Conservation (phyloP, 345 rosid species). For the Nephelium lappaceum region DNA sequence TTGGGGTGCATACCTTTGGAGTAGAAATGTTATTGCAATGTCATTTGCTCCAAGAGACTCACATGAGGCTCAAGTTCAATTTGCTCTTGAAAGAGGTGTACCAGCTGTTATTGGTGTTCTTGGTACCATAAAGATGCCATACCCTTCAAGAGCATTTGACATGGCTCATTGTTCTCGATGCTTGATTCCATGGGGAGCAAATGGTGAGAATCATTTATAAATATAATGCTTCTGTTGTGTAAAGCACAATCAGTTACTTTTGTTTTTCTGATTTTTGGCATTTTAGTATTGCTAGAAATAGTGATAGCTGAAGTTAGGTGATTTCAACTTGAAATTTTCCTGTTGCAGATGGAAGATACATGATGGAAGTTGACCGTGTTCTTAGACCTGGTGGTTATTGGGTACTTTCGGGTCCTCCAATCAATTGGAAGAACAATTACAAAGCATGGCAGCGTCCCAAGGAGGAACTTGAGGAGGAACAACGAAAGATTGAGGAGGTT, state of each 20-base stretch:
- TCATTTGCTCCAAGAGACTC: slow-evolving; percentile 99
- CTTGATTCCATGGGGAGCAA: slow-evolving; percentile 95
- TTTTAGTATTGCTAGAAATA: slow-evolving; percentile 18
- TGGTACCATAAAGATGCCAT: slow-evolving; percentile 90
- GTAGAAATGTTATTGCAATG: slow-evolving; percentile 94
- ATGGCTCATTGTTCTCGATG: slow-evolving; percentile 99
- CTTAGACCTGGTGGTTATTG: slow-evolving; percentile 98
- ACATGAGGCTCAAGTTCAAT: slow-evolving; percentile 98
- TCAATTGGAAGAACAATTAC: slow-evolving; percentile 86
- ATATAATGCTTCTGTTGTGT: neutral
- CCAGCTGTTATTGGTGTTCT: slow-evolving; percentile 99
- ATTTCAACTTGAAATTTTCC: slow-evolving; percentile 16
- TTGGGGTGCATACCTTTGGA: slow-evolving; percentile 98
- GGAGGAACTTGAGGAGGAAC: slow-evolving; percentile 91
- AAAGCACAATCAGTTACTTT: neutral
- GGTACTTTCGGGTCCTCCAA: slow-evolving; percentile 98
- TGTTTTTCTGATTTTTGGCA: slow-evolving; percentile 2
- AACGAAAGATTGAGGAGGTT: slow-evolving; percentile 76
- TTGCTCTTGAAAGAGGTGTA: slow-evolving; percentile 98
- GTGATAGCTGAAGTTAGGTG: slow-evolving; percentile 1
- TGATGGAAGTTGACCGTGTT: slow-evolving; percentile 97
- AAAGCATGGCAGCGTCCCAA: slow-evolving; percentile 95
- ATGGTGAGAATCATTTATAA: slow-evolving; percentile 55
- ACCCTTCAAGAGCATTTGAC: slow-evolving; percentile 90
- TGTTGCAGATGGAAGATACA: slow-evolving; percentile 78